Base-by-base conservation (phyloP, 108 stramenopile species). In the Skeletonema costatum region DNA sequence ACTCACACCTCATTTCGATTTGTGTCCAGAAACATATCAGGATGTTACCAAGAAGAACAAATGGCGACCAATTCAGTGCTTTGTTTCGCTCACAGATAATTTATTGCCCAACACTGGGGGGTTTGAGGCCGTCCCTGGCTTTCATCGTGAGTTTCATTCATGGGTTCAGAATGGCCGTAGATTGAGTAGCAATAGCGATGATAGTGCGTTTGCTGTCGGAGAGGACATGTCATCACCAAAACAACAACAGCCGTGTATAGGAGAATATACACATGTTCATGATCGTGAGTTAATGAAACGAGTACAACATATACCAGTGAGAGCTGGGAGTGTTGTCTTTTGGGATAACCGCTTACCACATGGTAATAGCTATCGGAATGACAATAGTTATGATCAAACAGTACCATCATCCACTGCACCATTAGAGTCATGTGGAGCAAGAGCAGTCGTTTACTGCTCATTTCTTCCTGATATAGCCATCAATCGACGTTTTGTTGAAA, bases 341-440 rank as follows among this genome's bases (percentile, higher is more conserved):
- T 98, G 93, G 93, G 97, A 97, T 66, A 92, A 92, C 85, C 87
- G 97, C 0, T 81, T 98, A 12, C 94, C 96, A 14, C 97, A 98
- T 80, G 93, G 87, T 10, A 98, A 97, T 83, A 82, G 94, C 0
- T 88, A 90, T 68, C 87, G 81, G 61, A 88, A 98, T 76, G 75
- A 78, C 61, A 79, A 85, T 17, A n/a, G 48, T 14, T 17, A 60
- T 33, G 21, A 21, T 30, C 31, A 32, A 51, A 7, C 13, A 12
- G 51, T 19, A 32, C 16, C n/a, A 21, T 38, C 30, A 7, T 21
- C 51, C 58, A 31, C 50, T 10, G 32, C 29, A 48, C 14, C 36
- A 61, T 56, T 80, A n/a, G 67, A 53, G 19, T 14, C 60, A 50
- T 64, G 72, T 8, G 66, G 64, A 30, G 73, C 95, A 31, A 87